phyloP scores from a whole-genome alignment of 257 asterid species.

The Rhazya stricta region DNA sequence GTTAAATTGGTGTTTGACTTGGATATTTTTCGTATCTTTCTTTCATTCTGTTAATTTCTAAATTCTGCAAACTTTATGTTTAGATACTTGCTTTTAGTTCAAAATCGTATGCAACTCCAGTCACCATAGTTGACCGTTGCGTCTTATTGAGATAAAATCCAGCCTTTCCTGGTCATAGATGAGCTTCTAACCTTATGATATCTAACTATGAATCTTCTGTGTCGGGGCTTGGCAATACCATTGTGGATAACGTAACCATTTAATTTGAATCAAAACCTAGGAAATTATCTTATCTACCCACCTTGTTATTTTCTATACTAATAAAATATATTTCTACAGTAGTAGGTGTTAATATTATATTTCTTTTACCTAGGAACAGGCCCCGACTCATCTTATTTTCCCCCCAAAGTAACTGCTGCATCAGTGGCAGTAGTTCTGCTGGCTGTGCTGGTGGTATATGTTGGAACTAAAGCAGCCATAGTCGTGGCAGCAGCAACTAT shows the following conservation, averaged over 20 bases:
- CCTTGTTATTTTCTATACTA: constrained; percentile 12
- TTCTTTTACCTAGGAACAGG: constrained; percentile 66
- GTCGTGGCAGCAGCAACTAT: constrained; percentile 68
- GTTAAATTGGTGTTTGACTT: not conserved
- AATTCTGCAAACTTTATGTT: not conserved
- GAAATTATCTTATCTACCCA: constrained; percentile 6
- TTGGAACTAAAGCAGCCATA: constrained; percentile 62
- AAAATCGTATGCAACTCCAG: not conserved
- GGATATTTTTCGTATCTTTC: not conserved
- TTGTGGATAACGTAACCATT: constrained; percentile 4
- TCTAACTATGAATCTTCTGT: not conserved
- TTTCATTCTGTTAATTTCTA: not conserved
- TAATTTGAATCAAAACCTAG: constrained; percentile 3
- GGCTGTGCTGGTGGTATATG: constrained; percentile 58
- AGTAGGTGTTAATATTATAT: constrained; percentile 27
- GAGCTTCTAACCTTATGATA: constrained; percentile 5
- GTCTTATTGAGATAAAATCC: constrained; percentile 6
- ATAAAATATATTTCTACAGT: constrained; percentile 12
- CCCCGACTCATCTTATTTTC: constrained; percentile 70
- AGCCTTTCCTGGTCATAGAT: not conserved
- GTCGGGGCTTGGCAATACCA: constrained; percentile 8
- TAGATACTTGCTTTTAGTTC: not conserved
- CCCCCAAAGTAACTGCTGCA: constrained; percentile 66
- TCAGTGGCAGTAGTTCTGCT: constrained; percentile 73
- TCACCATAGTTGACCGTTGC: not conserved